Evolutionary conservation across 768 basidiomycete genomes (phyloP).

Genomic region (Leccinum longicurvipes): DNA sequence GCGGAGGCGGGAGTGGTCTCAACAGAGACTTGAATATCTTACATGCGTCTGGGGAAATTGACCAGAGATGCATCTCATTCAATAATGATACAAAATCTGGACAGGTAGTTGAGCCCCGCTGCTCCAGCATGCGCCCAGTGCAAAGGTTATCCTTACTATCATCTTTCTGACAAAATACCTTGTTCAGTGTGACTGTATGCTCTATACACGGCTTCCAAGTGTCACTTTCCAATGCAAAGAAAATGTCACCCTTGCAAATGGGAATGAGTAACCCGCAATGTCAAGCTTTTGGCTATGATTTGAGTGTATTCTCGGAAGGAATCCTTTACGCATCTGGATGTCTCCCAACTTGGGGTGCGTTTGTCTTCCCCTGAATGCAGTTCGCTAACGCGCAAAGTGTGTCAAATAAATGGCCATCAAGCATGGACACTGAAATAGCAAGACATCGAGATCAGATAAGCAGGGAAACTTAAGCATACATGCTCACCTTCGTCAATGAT

Average conservation of each 20-base stretch:
- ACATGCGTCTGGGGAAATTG: conserved; percentile 44
- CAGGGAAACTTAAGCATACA: no score
- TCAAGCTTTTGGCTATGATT: conserved; percentile 36
- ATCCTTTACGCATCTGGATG: conserved; percentile 45
- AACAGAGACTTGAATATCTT: conserved; percentile 46
- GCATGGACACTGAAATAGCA: conserved; percentile 57
- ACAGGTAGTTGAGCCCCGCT: not conserved
- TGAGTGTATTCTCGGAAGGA: not conserved
- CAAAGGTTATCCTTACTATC: conserved; percentile 41
- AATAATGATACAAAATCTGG: conserved; percentile 67
- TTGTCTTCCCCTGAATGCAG: conserved; percentile 46
- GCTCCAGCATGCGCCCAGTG: not conserved
- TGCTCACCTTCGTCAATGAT: conserved; percentile 63
- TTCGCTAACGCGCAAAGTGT: conserved; percentile 53
- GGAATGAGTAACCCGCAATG: conserved; percentile 57
- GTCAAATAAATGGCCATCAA: conserved; percentile 60
- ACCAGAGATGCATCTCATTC: conserved; percentile 72
- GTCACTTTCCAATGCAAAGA: conserved; percentile 66
- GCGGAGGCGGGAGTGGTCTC: conserved; percentile 24
- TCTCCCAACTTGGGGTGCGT: conserved; percentile 62
- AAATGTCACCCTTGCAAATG: conserved; percentile 42
- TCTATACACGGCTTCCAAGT: conserved; percentile 43
- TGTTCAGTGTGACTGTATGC: conserved; percentile 58
- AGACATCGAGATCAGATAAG: not conserved
- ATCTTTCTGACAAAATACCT: conserved; percentile 77